These are phyloP conservation scores for Trypanosoma mega DNA, from an alignment of 208 protist genomes.

Conservation along the genomic window DNA sequence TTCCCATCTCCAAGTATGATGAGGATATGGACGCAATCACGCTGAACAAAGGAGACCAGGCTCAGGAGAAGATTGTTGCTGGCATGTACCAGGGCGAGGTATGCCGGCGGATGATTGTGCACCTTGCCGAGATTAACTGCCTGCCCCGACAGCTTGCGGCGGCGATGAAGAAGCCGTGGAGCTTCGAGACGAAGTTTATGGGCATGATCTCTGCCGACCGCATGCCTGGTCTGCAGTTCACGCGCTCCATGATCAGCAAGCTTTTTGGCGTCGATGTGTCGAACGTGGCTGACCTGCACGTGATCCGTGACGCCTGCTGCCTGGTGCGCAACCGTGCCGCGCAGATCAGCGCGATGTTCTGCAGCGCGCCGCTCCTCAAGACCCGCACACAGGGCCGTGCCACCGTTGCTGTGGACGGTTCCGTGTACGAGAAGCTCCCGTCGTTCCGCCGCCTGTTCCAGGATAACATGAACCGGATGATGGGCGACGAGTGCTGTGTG, in stretches of 20 bases:
- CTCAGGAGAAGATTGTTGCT: constrained; percentile 89
- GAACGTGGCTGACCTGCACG: constrained; percentile 41
- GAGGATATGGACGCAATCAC: constrained; percentile 63
- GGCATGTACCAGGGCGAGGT: constrained; percentile 92
- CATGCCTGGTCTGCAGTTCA: constrained; percentile 73
- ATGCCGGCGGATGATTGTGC: constrained; percentile 56
- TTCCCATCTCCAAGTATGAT: constrained; percentile 78
- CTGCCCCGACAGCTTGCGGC: constrained; percentile 42
- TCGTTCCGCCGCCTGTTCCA: constrained; percentile 81
- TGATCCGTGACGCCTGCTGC: constrained; percentile 64
- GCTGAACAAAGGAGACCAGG: constrained; percentile 64
- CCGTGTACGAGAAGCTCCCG: constrained; percentile 88
- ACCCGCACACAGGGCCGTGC: constrained; percentile 55
- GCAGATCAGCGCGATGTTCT: constrained; percentile 67
- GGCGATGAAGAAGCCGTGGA: constrained; percentile 41
- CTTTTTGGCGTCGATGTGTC: constrained; percentile 50
- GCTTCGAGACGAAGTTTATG: constrained; percentile 59
- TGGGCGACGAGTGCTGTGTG: constrained; percentile 56
- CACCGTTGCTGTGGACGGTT: constrained; percentile 81
- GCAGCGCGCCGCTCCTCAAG: constrained; percentile 75
- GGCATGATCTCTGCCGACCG: constrained; percentile 63
- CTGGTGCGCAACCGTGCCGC: constrained; percentile 78
- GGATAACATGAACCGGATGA: constrained; percentile 61
- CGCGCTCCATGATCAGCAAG: constrained; percentile 43
- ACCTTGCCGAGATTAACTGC: constrained; percentile 45